These are phyloP conservation scores for Xylaria sp. DNA, from an alignment of 2,329 filamentous ascomycete species.

Conservation along the genomic window DNA sequence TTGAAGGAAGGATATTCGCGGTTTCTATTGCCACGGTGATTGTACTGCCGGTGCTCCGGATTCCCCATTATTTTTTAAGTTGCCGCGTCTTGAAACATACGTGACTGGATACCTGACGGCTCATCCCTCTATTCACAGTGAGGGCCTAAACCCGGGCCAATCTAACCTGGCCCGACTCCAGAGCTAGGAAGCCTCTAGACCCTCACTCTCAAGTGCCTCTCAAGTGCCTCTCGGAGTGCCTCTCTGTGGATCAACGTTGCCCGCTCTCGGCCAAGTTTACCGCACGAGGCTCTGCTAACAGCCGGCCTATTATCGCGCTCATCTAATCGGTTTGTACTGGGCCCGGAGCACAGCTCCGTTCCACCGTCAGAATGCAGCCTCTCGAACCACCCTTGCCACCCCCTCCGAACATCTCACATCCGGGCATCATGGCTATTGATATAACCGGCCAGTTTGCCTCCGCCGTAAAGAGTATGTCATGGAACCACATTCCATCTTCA, in stretches of 20 bases:
- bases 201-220: neutral
- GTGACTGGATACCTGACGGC: neutral
- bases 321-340: neutral
- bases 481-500: neutral
- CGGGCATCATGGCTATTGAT: slow-evolving; percentile 61
- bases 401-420: slow-evolving; percentile 49
- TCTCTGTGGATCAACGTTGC: slow-evolving; percentile 7
- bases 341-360: neutral
- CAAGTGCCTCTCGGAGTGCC: too few relatives aligned
- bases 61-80: neutral
- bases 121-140: too few relatives aligned
- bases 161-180: neutral
- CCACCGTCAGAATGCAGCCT: slow-evolving; percentile 24
- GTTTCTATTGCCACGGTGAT: neutral
- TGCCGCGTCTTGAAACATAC: too few relatives aligned
- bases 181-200: neutral
- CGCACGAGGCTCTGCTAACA: slow-evolving; percentile 12
- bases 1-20: neutral
- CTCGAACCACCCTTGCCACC: slow-evolving; percentile 37
- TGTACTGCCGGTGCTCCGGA: neutral
- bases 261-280: neutral
- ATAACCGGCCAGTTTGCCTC: slow-evolving; percentile 62
- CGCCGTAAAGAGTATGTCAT: slow-evolving; percentile 57
- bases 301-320: neutral
- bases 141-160: too few relatives aligned